phyloP scores from a whole-genome alignment of 371 early-diverging fungal species.

The Smittium culicis region DNA sequence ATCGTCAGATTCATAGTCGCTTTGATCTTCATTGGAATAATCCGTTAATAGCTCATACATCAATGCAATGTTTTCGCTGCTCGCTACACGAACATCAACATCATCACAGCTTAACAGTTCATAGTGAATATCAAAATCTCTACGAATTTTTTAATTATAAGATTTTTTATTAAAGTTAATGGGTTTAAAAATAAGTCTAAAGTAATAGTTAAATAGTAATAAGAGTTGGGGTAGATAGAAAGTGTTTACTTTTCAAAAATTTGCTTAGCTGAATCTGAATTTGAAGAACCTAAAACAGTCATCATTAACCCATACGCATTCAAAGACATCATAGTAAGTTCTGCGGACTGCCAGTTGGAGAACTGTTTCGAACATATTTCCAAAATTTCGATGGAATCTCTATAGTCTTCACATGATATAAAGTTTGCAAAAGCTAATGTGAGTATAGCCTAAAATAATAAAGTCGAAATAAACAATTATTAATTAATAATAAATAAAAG shows the following conservation, averaged over 20 bases:
- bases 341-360: neutral
- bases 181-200: constrained; percentile 18
- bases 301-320: constrained; percentile 23
- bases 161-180: neutral
- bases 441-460: neutral
- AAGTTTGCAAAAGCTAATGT: constrained; percentile 1
- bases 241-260: constrained; percentile 34
- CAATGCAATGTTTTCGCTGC: constrained; percentile 61
- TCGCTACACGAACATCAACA: constrained; percentile 54
- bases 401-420: neutral
- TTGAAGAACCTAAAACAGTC: constrained; percentile 15
- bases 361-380: constrained; percentile 12
- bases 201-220: constrained; percentile 3
- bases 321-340: constrained; percentile 9
- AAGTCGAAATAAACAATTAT: too few relatives aligned
- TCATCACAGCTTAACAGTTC: constrained; percentile 42
- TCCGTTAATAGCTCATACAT: constrained; percentile 41
- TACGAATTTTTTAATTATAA: neutral
- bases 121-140: constrained; percentile 32
- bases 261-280: constrained; percentile 17
- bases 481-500: too few relatives aligned
- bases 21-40: neutral
- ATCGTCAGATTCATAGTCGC: neutral
- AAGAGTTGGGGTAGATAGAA: constrained; percentile 11
- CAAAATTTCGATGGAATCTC: constrained; percentile 1